Percentiles rank a stretch among this genome's conserved stretches.
phyloP scores from a whole-genome alignment of 805 yeast genomes.

The Kodamaea neixiangensis region DNA sequence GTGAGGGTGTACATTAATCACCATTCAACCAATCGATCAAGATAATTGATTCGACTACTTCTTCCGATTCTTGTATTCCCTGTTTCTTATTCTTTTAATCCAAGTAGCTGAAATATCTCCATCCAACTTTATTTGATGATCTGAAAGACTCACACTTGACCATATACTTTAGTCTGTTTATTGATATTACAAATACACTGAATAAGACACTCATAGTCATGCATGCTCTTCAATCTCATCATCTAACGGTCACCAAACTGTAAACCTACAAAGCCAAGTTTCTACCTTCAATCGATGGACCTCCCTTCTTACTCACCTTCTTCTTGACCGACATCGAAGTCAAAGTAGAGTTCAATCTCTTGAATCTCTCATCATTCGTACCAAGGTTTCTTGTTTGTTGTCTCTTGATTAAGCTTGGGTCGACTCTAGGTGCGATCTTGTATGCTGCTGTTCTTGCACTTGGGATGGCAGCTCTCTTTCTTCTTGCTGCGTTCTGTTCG shows the following conservation, averaged over 20 bases:
- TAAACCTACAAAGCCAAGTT: slow-evolving; percentile 40
- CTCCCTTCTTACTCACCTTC: slow-evolving; percentile 57
- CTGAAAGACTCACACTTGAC: too few relatives aligned
- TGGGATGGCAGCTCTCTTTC: slow-evolving; percentile 97
- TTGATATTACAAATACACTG: not conserved
- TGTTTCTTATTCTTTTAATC: too few relatives aligned
- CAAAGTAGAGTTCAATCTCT: slow-evolving; percentile 66
- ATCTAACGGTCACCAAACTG: too few relatives aligned
- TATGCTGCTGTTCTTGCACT: slow-evolving; percentile 84
- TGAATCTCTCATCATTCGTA: slow-evolving; percentile 74
- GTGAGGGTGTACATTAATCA: too few relatives aligned
- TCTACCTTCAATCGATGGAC: slow-evolving; percentile 81
- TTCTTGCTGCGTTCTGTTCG: slow-evolving; percentile 86
- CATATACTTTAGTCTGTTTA: not conserved
- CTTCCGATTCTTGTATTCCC: too few relatives aligned
- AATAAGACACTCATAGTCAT: not conserved
- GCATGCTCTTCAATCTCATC: not conserved
- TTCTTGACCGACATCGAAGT: slow-evolving; percentile 49
- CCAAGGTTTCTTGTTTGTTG: slow-evolving; percentile 49
- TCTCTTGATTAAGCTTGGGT: slow-evolving; percentile 48
- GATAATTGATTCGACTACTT: too few relatives aligned
- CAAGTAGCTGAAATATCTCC: too few relatives aligned
- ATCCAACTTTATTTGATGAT: too few relatives aligned
- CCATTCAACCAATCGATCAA: too few relatives aligned
- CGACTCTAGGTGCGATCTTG: slow-evolving; percentile 85